Evolutionary conservation across 257 asterid genomes (phyloP), one percentile per base, ranked within the genome.

Genomic region (Cynanchum wilfordii): DNA sequence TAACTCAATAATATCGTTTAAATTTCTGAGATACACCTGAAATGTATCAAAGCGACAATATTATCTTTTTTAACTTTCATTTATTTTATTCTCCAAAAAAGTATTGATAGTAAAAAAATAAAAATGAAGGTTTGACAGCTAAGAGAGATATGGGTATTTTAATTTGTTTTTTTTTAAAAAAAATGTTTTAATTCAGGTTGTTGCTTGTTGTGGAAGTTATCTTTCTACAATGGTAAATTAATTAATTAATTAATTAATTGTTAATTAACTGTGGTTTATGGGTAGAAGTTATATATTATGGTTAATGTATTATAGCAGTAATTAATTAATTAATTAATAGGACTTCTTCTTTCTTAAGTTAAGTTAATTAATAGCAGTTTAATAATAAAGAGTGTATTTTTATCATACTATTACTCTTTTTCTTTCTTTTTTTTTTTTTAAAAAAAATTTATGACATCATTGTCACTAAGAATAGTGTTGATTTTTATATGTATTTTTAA

Each of bases 61-160:
- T n/a, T n/a, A n/a, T n/a, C n/a, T 73, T 30, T 51, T 38, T 51
- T 25, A 10, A 10, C 42, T 58, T 67, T 27, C 30, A 22, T 75
- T 63, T 51, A 44, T 20, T 42, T 50, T 75, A 57, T 67, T 62
- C 55, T 33, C 54, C 66, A 55, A 65, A 71, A 65, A 71, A 45
- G 44, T 65, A 64, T 68, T 71, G 51, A 29, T 40, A 49, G 80
- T 76, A 76, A 76, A 58, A 58, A 59, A 25, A 10, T 4, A 60
- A 0, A 52, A 17, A 27, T 6, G 68, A 63, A 68, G 71, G 68
- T 65, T 70, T 76, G 80, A 76, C 80, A 76, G 80, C 80, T 71
- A 50, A 76, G 58, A 15, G 47, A 38, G 40, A 42, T 22, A 51
- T 51, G 24, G 47, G 47, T n/a, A 25, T 42, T 68, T 75, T n/a